Base-by-base conservation (phyloP, 129 eudicot genomes). In the Deinandra increscens region DNA sequence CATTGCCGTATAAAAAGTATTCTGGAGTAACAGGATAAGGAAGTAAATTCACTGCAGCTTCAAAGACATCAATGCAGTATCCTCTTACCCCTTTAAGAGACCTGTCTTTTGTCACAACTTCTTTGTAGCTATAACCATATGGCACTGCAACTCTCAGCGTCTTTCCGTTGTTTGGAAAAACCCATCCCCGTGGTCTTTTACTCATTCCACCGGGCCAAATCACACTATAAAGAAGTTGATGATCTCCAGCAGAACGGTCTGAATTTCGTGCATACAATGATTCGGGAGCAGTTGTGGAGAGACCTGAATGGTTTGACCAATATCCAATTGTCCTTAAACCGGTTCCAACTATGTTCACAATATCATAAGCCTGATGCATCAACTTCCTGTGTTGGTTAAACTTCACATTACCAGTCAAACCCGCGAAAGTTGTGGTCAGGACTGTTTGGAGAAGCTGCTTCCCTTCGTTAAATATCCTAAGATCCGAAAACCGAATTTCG, bases 141-240 rank as follows among this genome's bases (percentile, higher is more conserved):
- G 97, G 97, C 10, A 91, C 97, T 0, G 82, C 97, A 48, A 91
- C 88, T 23, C 74, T 73, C 66, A 91, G 58, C 56, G 89, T 82
- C 74, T 83, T 85, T 58, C 89, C 86, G 60, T 91, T 91, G 64
- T 85, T 81, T 0, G 97, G 95, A 62, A 87, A 91, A 39, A 87
- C 91, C 97, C 97, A 91, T 56, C 97, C 97, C 34, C 86, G 73
- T 49, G 97, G 97, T 66, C 53, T 44, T 38, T 48, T 66, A 39
- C 80, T 75, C 76, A 80, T 81, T 67, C 88, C 89, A 18, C 95
- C 97, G 1, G 97, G 97, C 97, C 97, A 91, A 65, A 91, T 83
- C 9, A 79, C 89, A 62, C 81, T 64, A 55, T 79, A 77, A 13
- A 91, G 87, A 29, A 64, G 74, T 59, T 83, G 87, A 65, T 38